Evolutionary conservation across 1,284 basidiomycete genomes (phyloP).

Genomic region (Melanopsichium pennsylvanicum): DNA sequence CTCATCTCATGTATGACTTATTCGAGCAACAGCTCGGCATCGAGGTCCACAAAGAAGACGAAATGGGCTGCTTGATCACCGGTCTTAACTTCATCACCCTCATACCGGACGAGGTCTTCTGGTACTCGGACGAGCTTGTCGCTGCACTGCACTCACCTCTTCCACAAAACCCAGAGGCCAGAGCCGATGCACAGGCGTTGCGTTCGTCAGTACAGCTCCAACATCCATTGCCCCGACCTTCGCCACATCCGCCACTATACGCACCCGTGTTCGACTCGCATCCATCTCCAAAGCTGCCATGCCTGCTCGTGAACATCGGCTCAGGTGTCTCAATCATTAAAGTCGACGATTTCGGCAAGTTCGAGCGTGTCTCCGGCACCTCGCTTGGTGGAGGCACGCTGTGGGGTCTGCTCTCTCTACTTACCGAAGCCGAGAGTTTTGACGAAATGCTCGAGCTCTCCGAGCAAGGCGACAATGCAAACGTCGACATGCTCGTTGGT

Average conservation of each 20-base stretch:
- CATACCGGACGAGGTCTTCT: constrained; percentile 98
- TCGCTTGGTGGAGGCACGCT: constrained; percentile 98
- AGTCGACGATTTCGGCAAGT: constrained; percentile 92
- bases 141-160: constrained; percentile 49
- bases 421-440: constrained; percentile 94
- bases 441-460: constrained; percentile 97
- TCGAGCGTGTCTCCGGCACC: constrained; percentile 95
- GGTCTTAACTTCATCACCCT: constrained; percentile 95
- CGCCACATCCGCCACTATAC: constrained; percentile 88
- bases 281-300: constrained; percentile 82
- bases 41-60: constrained; percentile 86
- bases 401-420: constrained; percentile 91
- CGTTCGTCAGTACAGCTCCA: constrained; percentile 42
- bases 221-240: constrained; percentile 79
- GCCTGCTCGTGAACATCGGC: constrained; percentile 96
- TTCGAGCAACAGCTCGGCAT: constrained; percentile 80
- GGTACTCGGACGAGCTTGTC: constrained; percentile 96
- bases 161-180: constrained; percentile 37
- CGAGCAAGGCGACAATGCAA: constrained; percentile 89
- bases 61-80: constrained; percentile 98
- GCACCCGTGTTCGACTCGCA: constrained; percentile 82
- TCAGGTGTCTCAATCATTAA: constrained; percentile 97
- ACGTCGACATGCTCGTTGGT: constrained; percentile 98
- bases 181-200: constrained; percentile 44
- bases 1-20: constrained; percentile 88